Evolutionary conservation across 768 basidiomycete genomes (phyloP).

Genomic region (Megacollybia marginata): DNA sequence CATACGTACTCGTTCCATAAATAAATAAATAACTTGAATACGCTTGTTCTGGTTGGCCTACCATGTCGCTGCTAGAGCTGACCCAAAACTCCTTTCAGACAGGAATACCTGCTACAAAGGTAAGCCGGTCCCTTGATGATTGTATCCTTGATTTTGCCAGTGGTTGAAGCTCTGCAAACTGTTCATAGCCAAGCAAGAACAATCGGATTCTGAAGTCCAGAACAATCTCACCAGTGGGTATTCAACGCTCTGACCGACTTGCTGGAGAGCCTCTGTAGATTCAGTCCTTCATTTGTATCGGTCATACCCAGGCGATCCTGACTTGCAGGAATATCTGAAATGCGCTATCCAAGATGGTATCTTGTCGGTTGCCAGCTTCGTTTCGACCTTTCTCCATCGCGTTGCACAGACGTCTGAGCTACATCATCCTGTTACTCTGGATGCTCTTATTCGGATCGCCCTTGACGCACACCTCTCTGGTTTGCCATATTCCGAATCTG

Average conservation of each 20-base stretch:
- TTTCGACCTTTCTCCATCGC: constrained; percentile 53
- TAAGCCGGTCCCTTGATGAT: constrained; percentile 16
- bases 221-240: constrained; percentile 55
- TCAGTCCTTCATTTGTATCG: constrained; percentile 62
- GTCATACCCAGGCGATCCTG: constrained; percentile 62
- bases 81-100: constrained; percentile 71
- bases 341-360: constrained; percentile 48
- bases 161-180: constrained; percentile 64
- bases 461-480: constrained; percentile 61
- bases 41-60: too few species aligned
- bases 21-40: too few species aligned
- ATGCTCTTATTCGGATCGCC: constrained; percentile 60
- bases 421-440: constrained; percentile 58
- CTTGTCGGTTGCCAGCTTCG: constrained; percentile 51
- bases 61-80: constrained; percentile 62
- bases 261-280: constrained; percentile 31
- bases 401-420: constrained; percentile 59
- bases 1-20: too few species aligned
- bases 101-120: constrained; percentile 59
- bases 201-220: constrained; percentile 32
- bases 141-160: constrained; percentile 25
- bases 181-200: constrained; percentile 39
- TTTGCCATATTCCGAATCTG: constrained; percentile 39
- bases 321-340: constrained; percentile 60
- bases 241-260: background rate